Percentiles rank a stretch among this genome's conserved stretches.
Conservation (phyloP, 805 yeast species). For the Wickerhamiella australiensis region DNA sequence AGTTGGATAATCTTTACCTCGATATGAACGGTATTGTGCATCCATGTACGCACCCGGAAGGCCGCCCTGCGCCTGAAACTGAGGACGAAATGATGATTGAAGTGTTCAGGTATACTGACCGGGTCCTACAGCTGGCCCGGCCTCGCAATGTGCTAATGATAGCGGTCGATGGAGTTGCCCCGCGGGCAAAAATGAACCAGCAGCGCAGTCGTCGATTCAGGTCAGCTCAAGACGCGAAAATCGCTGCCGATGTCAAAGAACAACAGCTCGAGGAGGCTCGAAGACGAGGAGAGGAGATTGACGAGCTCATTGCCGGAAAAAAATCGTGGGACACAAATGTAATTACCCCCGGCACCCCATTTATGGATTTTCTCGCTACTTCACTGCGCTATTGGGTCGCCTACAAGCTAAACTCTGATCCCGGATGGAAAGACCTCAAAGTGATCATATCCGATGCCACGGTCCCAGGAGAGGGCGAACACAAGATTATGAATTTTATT, state of each 20-base stretch:
- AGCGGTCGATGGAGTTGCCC: conserved; percentile 99
- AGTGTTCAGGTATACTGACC: conserved; percentile 81
- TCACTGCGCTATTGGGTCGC: conserved; percentile 87
- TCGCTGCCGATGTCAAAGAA: conserved; percentile 55
- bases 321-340: conserved; percentile 89
- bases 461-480: conserved; percentile 99
- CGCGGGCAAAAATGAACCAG: conserved; percentile 95
- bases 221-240: conserved; percentile 77
- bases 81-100: conserved; percentile 96
- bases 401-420: conserved; percentile 73
- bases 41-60: conserved; percentile 97
- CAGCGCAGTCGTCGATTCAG: conserved; percentile 89
- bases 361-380: conserved; percentile 79
- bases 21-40: conserved; percentile 99
- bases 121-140: conserved; percentile 85
- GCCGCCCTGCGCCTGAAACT: conserved; percentile 87
- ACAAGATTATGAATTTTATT: conserved; percentile 91
- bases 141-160: conserved; percentile 87
- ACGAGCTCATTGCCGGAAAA: conserved; percentile 58
- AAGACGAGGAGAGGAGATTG: conserved; percentile 60
- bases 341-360: conserved; percentile 97
- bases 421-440: conserved; percentile 85
- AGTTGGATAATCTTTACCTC: conserved; percentile 78
- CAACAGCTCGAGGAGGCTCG: conserved; percentile 42
- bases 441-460: conserved; percentile 90